Base-by-base conservation (phyloP, 2,329 filamentous ascomycete species). In the Dichotomopilus funicola region DNA sequence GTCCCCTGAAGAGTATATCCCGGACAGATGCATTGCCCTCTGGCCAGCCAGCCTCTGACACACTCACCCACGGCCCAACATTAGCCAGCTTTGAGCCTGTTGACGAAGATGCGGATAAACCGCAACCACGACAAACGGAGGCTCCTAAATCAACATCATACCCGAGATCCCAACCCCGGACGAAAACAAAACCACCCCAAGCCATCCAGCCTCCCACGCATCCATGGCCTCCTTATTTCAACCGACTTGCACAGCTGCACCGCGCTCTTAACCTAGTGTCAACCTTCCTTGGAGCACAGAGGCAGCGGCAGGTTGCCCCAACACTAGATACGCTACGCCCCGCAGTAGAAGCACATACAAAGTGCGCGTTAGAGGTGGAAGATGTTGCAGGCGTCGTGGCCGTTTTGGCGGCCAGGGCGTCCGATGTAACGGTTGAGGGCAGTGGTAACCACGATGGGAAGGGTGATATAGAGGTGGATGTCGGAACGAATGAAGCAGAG, bases 241-340 rank as follows among this genome's bases (percentile, higher is more conserved):
- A 82, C 55, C 75, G 77, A 43, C 78, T 97, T 7, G 83, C 87
- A 33, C 85, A 86, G 68, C 88, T 86, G 0, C 88, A 97, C 68
- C 82, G 85, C 58, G 92, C 94, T 1, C 73, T 99, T 57, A 99
- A 96, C 64, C 74, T 97, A 1, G 90, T 97, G 0, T 96, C 90
- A 65, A 97, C 94, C 0, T 97, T 99, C 67, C 95, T 90, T 73
- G 94, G 86, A 67, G 92, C 92, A 1, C 85, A 94, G 46, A 96
- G 95, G 68, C 89, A 94, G 46, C 96, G 95, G 68, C 89, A 97
- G 65, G 79, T 97, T 34, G 85, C 89, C 0, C 97, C 94, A 0
- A 96, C 92, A 0, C 90, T 96, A 62, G 88, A 94, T 12, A 96
- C 87, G 5, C 88, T 99, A 47, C 90, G 86, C 63, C 81, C 83